Evolutionary conservation across 257 asterid genomes (phyloP), one percentile per base, ranked within the genome.

Genomic region (Thymus quinquecostatus): DNA sequence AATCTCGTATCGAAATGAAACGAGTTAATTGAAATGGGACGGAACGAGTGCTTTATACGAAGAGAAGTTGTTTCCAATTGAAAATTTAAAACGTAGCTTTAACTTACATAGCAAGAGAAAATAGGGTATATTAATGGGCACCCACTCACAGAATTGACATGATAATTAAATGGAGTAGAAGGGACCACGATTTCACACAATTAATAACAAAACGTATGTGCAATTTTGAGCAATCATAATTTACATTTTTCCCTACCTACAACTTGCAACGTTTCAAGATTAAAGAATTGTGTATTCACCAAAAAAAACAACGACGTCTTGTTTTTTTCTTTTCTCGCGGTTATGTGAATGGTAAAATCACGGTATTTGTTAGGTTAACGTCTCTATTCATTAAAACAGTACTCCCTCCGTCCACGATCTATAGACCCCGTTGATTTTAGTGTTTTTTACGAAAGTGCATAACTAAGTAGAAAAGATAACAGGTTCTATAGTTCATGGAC

Each of bases 41-140:
- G 21, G 21, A 21, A 21, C 21, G 21, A 21, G 10, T 57, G 63
- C 21, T 62, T 41, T 13, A 13, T 60, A 7, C 8, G 2, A 2
- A 34, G 21, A 30, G 21, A 30, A 3, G 10, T 59, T 1, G 64
- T 11, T 12, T 44, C 21, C 34, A 1, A 60, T 60, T 36, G 27
- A 27, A 8, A 41, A 43, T 29, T 14, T 14, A 41, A 21, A 10
- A 41, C 1, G 56, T 28, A 44, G 69, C 69, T 64, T 28, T 64
- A 63, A 63, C 54, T 43, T 63, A 27, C 68, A 44, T 43, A 63
- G n/a, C 38, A 8, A n/a, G 66, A n/a, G 2, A 59, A 59, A 33
- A 2, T 60, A 60, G 36, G 14, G 3, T 21, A 60, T 6, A 6
- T 60, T 36, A 36, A 7, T 60, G 49, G 66, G 32, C 32, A 36